These are phyloP conservation scores for Adansonia digitata DNA, from an alignment of 345 rosid species.

Conservation along the genomic window DNA sequence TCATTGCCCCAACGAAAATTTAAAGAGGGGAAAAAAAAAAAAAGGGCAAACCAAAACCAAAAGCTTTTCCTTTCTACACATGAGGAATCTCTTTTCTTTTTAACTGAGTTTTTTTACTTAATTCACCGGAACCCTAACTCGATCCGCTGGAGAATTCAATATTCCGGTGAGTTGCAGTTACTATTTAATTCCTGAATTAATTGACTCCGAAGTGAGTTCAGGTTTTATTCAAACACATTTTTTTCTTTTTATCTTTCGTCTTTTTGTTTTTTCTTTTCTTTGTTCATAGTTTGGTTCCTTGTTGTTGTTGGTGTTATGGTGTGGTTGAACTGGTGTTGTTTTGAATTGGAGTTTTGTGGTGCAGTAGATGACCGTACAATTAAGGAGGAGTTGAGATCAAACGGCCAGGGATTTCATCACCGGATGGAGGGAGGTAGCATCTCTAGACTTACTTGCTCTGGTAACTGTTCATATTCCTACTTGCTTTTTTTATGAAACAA, in stretches of 20 bases:
- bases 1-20: conserved; percentile 1
- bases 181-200: background rate
- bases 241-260: background rate
- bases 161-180: conserved; percentile 45
- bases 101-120: conserved; percentile 6
- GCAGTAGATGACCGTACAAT: conserved; percentile 60
- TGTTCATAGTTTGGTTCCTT: background rate
- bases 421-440: conserved; percentile 99
- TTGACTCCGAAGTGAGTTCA: conserved; percentile 3
- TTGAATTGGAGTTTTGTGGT: conserved; percentile 19
- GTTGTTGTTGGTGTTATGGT: background rate
- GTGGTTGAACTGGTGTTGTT: background rate
- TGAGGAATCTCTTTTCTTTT: background rate
- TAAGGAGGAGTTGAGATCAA: conserved; percentile 53
- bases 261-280: background rate
- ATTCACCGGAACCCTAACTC: conserved; percentile 77
- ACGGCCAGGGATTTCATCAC: conserved; percentile 56
- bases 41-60: conserved; percentile 10
- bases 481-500: conserved; percentile 21
- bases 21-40: too few relatives aligned
- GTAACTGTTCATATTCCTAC: conserved; percentile 69
- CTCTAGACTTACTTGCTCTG: conserved; percentile 83
- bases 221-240: background rate
- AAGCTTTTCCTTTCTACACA: background rate
- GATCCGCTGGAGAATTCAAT: conserved; percentile 37